phyloP scores from a whole-genome alignment of 2,329 filamentous ascomycete species.

The Fonsecaea monophora region DNA sequence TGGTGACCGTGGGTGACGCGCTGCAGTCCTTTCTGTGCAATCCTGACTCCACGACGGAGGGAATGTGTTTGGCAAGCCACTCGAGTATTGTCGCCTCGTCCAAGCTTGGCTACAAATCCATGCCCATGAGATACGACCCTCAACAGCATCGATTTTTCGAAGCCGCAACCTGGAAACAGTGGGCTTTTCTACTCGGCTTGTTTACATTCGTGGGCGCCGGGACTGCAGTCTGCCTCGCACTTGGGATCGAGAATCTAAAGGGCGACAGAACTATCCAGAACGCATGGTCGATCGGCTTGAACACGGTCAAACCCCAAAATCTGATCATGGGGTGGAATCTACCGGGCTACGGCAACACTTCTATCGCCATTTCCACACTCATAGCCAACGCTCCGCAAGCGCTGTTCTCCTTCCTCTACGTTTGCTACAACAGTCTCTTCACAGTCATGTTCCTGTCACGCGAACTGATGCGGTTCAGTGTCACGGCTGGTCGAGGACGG shows the following conservation, averaged over 20 bases:
- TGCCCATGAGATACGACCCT: constrained; percentile 32
- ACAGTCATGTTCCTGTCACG: constrained; percentile 56
- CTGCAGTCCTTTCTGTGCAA: constrained; percentile 47
- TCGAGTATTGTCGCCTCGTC: constrained; percentile 30
- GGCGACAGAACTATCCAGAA: constrained; percentile 37
- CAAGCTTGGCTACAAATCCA: constrained; percentile 27
- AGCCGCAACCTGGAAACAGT: constrained; percentile 35
- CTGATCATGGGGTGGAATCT: constrained; percentile 33
- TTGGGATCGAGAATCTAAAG: constrained; percentile 29
- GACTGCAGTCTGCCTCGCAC: constrained; percentile 26
- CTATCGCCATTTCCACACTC: constrained; percentile 33
- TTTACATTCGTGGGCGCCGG: constrained; percentile 29
- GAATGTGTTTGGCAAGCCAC: constrained; percentile 41
- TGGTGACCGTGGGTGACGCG: constrained; percentile 48
- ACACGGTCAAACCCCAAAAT: constrained; percentile 27
- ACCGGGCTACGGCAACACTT: constrained; percentile 30
- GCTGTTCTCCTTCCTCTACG: constrained; percentile 47
- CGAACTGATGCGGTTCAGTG: constrained; percentile 54
- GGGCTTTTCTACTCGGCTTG: constrained; percentile 32
- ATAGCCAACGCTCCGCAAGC: constrained; percentile 49
- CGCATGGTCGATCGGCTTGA: constrained; percentile 34
- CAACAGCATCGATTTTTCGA: constrained; percentile 30
- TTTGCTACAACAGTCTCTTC: constrained; percentile 47
- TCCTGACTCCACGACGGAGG: constrained; percentile 43
- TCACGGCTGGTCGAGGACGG: constrained; percentile 42